phyloP scores from a whole-genome alignment of 2,329 filamentous ascomycete species.

The Penicillium sp. region DNA sequence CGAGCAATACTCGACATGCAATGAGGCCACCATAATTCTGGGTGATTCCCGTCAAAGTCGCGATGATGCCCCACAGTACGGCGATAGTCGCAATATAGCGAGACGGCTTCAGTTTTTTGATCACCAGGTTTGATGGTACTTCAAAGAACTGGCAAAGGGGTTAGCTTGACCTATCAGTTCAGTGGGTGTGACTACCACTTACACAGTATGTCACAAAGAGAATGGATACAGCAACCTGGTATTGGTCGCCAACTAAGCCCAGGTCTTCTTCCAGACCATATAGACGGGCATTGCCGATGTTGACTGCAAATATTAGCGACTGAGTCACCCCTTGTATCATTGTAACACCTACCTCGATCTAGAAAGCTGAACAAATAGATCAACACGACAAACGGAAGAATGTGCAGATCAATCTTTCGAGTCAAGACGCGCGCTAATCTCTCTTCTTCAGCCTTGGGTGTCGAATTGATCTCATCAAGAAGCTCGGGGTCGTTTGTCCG shows the following conservation, averaged over 20 bases:
- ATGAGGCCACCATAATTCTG: slow-evolving; percentile 65
- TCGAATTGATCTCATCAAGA: slow-evolving; percentile 16
- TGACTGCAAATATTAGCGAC: slow-evolving; percentile 48
- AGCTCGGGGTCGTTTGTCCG: slow-evolving; percentile 6
- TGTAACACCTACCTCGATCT: slow-evolving; percentile 52
- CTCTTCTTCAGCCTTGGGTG: slow-evolving; percentile 25
- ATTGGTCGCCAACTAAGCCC: slow-evolving; percentile 62
- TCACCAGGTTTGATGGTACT: slow-evolving; percentile 64
- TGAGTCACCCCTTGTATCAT: neutral
- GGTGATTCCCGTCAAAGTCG: slow-evolving; percentile 61
- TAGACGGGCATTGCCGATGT: slow-evolving; percentile 70
- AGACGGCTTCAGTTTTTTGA: slow-evolving; percentile 63
- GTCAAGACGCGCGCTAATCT: slow-evolving; percentile 32
- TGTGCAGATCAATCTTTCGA: slow-evolving; percentile 42
- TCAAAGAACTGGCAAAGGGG: slow-evolving; percentile 50
- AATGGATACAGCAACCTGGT: slow-evolving; percentile 67
- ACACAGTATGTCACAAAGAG: slow-evolving; percentile 66
- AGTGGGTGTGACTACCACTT: slow-evolving; percentile 17
- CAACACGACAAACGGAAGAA: slow-evolving; percentile 43
- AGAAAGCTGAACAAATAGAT: slow-evolving; percentile 73
- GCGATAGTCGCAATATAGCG: slow-evolving; percentile 59
- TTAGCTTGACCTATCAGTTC: slow-evolving; percentile 5
- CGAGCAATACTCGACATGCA: slow-evolving; percentile 68
- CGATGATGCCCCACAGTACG: slow-evolving; percentile 57
- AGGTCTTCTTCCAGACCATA: slow-evolving; percentile 66